phyloP scores from a whole-genome alignment of 2,329 filamentous ascomycete genomes.

The Calonectria pseudoturangicola region DNA sequence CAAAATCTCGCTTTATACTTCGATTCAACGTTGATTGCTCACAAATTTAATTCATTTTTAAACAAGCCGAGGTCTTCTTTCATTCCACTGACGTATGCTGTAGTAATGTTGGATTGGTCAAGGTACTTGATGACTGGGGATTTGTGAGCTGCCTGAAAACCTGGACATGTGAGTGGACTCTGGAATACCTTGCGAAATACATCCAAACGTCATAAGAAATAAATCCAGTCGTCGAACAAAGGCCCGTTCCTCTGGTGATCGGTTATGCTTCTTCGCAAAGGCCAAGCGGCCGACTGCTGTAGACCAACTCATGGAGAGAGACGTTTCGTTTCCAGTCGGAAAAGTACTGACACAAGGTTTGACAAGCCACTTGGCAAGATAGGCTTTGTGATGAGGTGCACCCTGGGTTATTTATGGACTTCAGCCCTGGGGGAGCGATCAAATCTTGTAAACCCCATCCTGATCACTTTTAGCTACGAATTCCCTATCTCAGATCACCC shows the following conservation, averaged over 20 bases:
- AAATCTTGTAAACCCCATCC: background rate
- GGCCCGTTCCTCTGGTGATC: constrained; percentile 23
- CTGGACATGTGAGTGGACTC: no score
- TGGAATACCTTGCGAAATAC: constrained; percentile 32
- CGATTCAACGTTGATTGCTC: background rate
- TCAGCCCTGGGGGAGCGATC: background rate
- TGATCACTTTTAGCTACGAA: constrained; percentile 2
- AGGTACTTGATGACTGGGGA: constrained; percentile 30
- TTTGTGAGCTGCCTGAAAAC: background rate
- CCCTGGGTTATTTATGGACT: constrained; percentile 32
- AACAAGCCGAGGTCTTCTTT: constrained; percentile 40
- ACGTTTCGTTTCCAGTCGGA: background rate
- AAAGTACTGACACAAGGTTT: background rate
- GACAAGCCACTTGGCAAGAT: background rate
- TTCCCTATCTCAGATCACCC: constrained; percentile 14
- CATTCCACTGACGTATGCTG: constrained; percentile 35
- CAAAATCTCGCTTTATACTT: background rate
- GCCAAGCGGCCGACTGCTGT: constrained; percentile 26
- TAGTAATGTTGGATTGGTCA: constrained; percentile 35
- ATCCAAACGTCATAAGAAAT: constrained; percentile 39
- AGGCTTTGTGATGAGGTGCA: constrained; percentile 1
- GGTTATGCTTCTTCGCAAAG: constrained; percentile 35
- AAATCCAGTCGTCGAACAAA: constrained; percentile 32
- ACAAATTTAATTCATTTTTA: constrained; percentile 48
- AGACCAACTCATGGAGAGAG: constrained; percentile 28